Conservation (phyloP, 2,329 filamentous ascomycete genomes). For the Fusarium oligoseptatum region DNA sequence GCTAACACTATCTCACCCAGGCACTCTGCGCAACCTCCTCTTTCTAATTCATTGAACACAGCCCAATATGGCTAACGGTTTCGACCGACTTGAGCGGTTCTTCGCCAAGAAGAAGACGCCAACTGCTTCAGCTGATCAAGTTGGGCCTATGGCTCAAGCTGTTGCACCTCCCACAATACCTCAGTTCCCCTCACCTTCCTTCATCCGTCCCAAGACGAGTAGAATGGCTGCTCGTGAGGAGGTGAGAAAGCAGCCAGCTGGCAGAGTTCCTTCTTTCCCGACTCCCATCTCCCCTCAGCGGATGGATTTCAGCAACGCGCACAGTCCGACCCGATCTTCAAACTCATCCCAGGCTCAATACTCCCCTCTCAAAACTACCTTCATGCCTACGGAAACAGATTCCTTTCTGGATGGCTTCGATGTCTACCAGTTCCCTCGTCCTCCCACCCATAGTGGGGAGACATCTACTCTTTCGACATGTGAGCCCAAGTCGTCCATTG, state of each 20-base stretch:
- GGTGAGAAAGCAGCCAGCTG: slow-evolving; percentile 47
- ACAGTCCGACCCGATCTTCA: slow-evolving; percentile 23
- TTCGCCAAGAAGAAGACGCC: slow-evolving; percentile 61
- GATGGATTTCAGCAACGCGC: slow-evolving; percentile 24
- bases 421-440: slow-evolving; percentile 55
- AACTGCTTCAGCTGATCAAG: slow-evolving; percentile 40
- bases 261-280: slow-evolving; percentile 48
- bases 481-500: slow-evolving; percentile 37
- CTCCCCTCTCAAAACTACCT: slow-evolving; percentile 45
- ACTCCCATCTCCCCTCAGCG: slow-evolving; percentile 35
- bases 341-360: slow-evolving; percentile 32
- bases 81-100: slow-evolving; percentile 65
- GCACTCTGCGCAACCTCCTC: slow-evolving; percentile 41
- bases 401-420: slow-evolving; percentile 48
- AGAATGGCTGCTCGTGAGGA: slow-evolving; percentile 71
- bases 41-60: slow-evolving; percentile 45
- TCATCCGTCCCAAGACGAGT: slow-evolving; percentile 66
- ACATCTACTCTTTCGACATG: slow-evolving; percentile 43
- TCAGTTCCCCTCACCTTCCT: slow-evolving; percentile 65
- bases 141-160: slow-evolving; percentile 40
- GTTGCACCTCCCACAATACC: slow-evolving; percentile 46
- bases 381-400: slow-evolving; percentile 41
- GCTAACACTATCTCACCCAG: slow-evolving; percentile 42
- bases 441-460: slow-evolving; percentile 47
- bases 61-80: slow-evolving; percentile 59